A percentile compares a stretch with the other conserved stretches of the same genome.
phyloP scores from a whole-genome alignment of 2,329 filamentous ascomycete genomes.

The Aschersonia sp. region DNA sequence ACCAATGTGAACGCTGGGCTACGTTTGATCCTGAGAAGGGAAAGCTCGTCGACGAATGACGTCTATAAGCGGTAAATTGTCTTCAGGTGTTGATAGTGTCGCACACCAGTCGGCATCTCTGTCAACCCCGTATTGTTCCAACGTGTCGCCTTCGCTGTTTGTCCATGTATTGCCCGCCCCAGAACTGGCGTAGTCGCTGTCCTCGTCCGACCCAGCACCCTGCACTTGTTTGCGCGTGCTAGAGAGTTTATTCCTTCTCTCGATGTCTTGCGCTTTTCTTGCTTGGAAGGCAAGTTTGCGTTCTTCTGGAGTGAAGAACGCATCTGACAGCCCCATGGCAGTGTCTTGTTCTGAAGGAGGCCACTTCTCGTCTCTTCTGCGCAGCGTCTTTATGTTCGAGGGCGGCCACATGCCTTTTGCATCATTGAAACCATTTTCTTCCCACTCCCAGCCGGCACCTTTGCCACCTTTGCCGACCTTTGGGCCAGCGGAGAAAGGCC shows the following conservation, averaged over 20 bases:
- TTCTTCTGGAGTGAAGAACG: constrained; percentile 25
- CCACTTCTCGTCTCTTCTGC: constrained; percentile 24
- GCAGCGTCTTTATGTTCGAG: constrained; percentile 44
- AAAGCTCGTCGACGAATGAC: constrained; percentile 43
- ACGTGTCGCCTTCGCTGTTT: constrained; percentile 59
- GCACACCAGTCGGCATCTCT: constrained; percentile 45
- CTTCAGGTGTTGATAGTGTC: constrained; percentile 20
- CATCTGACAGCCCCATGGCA: constrained; percentile 17
- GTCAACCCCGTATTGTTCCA: constrained; percentile 69
- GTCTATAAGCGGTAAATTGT: constrained; percentile 57
- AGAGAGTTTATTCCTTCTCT: constrained; percentile 21
- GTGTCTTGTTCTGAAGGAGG: constrained; percentile 22
- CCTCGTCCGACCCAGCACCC: constrained; percentile 25
- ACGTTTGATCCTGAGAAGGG: neutral
- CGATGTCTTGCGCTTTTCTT: constrained; percentile 33
- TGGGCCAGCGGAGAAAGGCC: constrained; percentile 46
- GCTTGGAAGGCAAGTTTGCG: constrained; percentile 32
- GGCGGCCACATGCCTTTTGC: constrained; percentile 47
- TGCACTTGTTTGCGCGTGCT: constrained; percentile 37
- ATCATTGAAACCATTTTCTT: constrained; percentile 67
- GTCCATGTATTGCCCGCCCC: constrained; percentile 50
- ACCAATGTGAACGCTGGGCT: neutral
- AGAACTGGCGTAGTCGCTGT: constrained; percentile 42
- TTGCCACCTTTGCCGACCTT: constrained; percentile 20
- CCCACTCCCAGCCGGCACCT: constrained; percentile 44